Conservation (phyloP, 129 eudicot genomes). For the Centaurea solstitialis region DNA sequence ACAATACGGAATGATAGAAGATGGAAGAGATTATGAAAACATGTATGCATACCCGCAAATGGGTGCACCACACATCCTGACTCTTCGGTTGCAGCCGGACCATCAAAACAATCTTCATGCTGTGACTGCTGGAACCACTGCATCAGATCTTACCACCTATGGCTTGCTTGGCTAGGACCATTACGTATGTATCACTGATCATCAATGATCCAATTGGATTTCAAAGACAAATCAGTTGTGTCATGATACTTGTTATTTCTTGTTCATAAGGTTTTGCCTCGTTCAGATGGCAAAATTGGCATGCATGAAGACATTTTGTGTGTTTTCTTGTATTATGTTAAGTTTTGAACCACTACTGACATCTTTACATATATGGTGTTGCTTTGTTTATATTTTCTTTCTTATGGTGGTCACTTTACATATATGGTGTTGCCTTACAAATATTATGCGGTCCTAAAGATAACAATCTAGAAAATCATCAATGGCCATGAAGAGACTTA, state of each 20-base stretch:
- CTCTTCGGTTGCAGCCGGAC: constrained; percentile 53
- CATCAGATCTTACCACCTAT: constrained; percentile 73
- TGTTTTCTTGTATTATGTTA: neutral
- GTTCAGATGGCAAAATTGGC: constrained; percentile 8
- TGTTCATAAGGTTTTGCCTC: constrained; percentile 23
- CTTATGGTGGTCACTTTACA: neutral
- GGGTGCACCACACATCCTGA: constrained; percentile 41
- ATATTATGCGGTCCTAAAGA: neutral
- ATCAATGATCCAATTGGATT: neutral
- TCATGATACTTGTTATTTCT: neutral
- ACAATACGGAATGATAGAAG: constrained; percentile 70
- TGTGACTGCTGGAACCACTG: constrained; percentile 11
- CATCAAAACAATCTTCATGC: constrained; percentile 49
- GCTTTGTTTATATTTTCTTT: neutral
- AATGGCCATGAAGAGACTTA: neutral
- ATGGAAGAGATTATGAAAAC: constrained; percentile 63
- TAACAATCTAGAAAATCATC: neutral
- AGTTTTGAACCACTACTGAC: neutral
- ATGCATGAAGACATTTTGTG: constrained; percentile 25
- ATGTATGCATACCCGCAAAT: constrained; percentile 51
- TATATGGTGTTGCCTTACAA: too few species aligned
- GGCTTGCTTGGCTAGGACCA: constrained; percentile 58
- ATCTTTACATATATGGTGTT: constrained; percentile 9
- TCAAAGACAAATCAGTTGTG: constrained; percentile 14
- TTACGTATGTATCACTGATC: neutral